phyloP scores from a whole-genome alignment of 2,329 filamentous ascomycete species.

The Remersonia thermophila region DNA sequence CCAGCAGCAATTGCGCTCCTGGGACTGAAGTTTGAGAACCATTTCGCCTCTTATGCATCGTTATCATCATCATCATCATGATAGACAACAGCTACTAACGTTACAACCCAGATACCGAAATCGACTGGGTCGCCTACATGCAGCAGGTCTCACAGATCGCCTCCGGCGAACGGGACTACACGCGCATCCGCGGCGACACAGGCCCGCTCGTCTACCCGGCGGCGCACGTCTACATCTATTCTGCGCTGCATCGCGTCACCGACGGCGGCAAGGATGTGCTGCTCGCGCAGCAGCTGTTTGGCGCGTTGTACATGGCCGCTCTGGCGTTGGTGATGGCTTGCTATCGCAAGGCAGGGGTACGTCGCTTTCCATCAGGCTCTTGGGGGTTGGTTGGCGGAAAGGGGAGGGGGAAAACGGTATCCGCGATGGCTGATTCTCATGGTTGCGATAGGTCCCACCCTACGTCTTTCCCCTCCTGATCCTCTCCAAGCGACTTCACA shows the following conservation, averaged over 20 bases:
- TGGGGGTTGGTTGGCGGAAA: neutral
- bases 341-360: slow-evolving; percentile 62
- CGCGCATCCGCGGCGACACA: slow-evolving; percentile 71
- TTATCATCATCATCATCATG: too few relatives aligned
- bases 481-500: slow-evolving; percentile 84
- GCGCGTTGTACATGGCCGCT: slow-evolving; percentile 62
- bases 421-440: neutral
- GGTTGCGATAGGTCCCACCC: slow-evolving; percentile 60
- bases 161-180: slow-evolving; percentile 79
- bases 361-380: slow-evolving; percentile 13
- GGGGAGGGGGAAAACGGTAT: neutral
- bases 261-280: slow-evolving; percentile 62
- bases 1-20: neutral
- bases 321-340: slow-evolving; percentile 68
- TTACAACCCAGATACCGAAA: slow-evolving; percentile 64
- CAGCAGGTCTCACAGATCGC: slow-evolving; percentile 73
- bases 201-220: slow-evolving; percentile 93
- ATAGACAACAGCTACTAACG: too few relatives aligned
- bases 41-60: too few relatives aligned
- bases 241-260: slow-evolving; percentile 64
- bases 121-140: slow-evolving; percentile 97
- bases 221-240: slow-evolving; percentile 86
- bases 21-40: too few relatives aligned
- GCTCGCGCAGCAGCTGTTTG: slow-evolving; percentile 76
- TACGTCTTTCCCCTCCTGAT: slow-evolving; percentile 80